Base-by-base conservation (phyloP, 148 eudicot species). In the Amaranthus hypochondriacus region DNA sequence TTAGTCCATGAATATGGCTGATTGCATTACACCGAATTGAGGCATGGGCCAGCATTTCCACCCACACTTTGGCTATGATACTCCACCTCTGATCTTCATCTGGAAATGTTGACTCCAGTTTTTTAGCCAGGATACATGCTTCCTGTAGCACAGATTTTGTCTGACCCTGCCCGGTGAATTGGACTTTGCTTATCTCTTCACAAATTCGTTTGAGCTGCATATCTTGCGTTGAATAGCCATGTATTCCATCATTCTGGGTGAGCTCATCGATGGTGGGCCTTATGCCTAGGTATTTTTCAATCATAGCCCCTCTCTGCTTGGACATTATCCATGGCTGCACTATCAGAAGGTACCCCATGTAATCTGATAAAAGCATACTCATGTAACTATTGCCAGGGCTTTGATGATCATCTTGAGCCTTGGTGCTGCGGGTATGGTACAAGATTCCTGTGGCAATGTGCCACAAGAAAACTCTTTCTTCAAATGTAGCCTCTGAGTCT, bases 11-110 rank as follows among this genome's bases (percentile, higher is more conserved):
- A 44, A 64, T 46, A n/a, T 64, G 68, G 11, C 46, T 7, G 18
- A 44, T 44, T 64, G 51, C 5, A 44, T 64, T 48, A 44, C 51
- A 43, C 0, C 14, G 15, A 12, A 43, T 44, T 43, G 15, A n/a
- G 5, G 50, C 68, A 9, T 46, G 46, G 51, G 68, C 50, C 68
- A 64, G 48, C 68, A 21, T 64, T 50, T 64, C 68, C 50, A 46
- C 51, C 68, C 68, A 64, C 28, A 59, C 39, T 59, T 59, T 59
- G 39, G 13, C 6, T 59, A 59, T 59, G 62, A 59, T 7, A 1
- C 5, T 59, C 42, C 62, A 59, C 28, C 6, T 18, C 13, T 21
- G 21, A 0, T 59, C 6, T 59, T 5, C 42, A 15, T 59, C 5
- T 14, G 62, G 62, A 21, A 59, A n/a, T 13, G 28, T 14, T 9